Conservation (phyloP, 805 yeast species). For the Starmerella bombicola region DNA sequence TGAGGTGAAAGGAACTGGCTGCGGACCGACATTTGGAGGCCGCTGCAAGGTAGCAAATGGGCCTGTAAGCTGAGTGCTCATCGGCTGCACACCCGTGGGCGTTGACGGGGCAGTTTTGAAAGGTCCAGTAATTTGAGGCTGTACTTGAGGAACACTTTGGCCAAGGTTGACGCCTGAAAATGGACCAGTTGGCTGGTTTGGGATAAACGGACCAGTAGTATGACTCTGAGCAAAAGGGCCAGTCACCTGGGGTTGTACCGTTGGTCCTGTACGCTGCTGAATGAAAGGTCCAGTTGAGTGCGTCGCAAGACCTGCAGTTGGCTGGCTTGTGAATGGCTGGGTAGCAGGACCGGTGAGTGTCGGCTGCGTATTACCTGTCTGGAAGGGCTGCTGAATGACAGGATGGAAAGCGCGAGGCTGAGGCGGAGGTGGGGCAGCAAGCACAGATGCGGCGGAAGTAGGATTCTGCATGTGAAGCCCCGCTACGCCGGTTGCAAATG, state of each 20-base stretch:
- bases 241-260: conserved; percentile 25
- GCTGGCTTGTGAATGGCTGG: conserved; percentile 1
- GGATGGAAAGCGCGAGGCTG: conserved; percentile 26
- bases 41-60: conserved; percentile 12
- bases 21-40: neutral
- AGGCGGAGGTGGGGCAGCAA: conserved; percentile 25
- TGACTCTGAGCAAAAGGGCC: conserved; percentile 28
- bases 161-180: neutral
- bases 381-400: conserved; percentile 28
- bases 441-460: conserved; percentile 19
- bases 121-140: conserved; percentile 6
- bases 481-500: conserved; percentile 33
- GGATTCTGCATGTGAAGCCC: conserved; percentile 31
- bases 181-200: conserved; percentile 5
- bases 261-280: conserved; percentile 4
- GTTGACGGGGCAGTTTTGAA: conserved; percentile 7
- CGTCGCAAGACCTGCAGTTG: conserved; percentile 1
- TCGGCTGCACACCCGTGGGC: conserved; percentile 4
- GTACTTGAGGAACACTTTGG: conserved; percentile 4
- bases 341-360: neutral
- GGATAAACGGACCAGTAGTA: conserved; percentile 19
- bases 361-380: neutral
- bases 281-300: conserved; percentile 11
- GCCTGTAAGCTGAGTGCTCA: conserved; percentile 13
- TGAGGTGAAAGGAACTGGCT: conserved; percentile 1